These are phyloP conservation scores for Gonium pectorale DNA, from an alignment of 139 green algal genomes.

Conservation along the genomic window DNA sequence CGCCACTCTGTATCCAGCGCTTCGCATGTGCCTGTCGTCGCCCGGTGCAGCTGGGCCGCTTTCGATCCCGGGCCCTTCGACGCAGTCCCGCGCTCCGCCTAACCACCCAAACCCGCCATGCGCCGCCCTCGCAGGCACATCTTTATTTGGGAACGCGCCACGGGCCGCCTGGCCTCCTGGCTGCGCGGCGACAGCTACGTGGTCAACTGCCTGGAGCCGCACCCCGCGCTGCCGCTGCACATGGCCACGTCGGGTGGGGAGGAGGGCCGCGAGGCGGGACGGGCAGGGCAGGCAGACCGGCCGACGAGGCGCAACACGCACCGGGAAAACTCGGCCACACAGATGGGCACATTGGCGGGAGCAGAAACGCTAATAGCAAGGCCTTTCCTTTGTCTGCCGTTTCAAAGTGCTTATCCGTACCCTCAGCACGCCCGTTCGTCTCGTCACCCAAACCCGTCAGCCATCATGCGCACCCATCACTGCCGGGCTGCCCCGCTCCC, in stretches of 20 bases:
- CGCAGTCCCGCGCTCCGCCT: too few relatives aligned
- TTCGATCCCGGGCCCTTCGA: too few relatives aligned
- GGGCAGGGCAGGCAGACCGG: background rate
- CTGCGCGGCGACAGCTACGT: constrained; percentile 47
- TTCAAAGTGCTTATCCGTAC: background rate
- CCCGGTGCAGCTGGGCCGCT: too few relatives aligned
- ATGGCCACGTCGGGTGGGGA: constrained; percentile 58
- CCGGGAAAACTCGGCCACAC: too few relatives aligned
- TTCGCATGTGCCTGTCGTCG: too few relatives aligned
- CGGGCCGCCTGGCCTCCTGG: constrained; percentile 9
- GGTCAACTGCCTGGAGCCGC: constrained; percentile 76
- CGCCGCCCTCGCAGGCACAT: constrained; percentile 39
- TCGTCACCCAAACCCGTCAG: background rate
- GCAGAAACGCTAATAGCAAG: too few relatives aligned
- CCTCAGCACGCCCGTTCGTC: background rate
- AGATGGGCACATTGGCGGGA: too few relatives aligned
- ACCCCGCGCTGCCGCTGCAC: constrained; percentile 58
- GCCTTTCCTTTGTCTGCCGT: too few relatives aligned
- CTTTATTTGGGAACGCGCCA: constrained; percentile 52
- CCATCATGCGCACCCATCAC: background rate
- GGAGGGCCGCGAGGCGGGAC: background rate
- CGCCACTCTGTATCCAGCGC: too few relatives aligned
- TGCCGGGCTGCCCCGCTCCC: background rate
- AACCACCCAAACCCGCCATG: too few relatives aligned
- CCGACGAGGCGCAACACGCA: too few relatives aligned